Conservation (phyloP, 257 asterid species). For the Jacaranda mimosifolia region DNA sequence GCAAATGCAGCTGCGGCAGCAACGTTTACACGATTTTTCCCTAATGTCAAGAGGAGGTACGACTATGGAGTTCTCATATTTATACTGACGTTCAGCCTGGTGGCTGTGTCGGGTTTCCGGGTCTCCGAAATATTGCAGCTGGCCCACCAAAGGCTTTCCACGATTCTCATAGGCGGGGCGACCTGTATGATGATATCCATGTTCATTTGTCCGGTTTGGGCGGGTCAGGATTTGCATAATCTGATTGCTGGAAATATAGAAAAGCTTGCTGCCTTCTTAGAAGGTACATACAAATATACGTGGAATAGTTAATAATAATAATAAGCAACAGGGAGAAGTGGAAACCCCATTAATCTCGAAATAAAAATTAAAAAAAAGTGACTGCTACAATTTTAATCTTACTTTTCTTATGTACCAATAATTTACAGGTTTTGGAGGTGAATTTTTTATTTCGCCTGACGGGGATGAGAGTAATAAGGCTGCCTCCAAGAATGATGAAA, state of each 20-base stretch:
- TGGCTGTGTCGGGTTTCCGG: slow-evolving; percentile 80
- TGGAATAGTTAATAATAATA: neutral
- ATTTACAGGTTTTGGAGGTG: slow-evolving; percentile 59
- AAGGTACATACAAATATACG: slow-evolving; percentile 49
- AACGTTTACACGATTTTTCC: slow-evolving; percentile 73
- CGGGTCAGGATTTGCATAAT: slow-evolving; percentile 80
- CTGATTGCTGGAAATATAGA: slow-evolving; percentile 52
- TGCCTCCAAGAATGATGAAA: slow-evolving; percentile 37
- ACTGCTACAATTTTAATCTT: neutral
- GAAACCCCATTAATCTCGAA: neutral
- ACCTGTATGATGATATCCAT: slow-evolving; percentile 69
- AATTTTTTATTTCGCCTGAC: slow-evolving; percentile 28
- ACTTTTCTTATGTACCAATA: neutral
- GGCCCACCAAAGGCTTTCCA: slow-evolving; percentile 71
- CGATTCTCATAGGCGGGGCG: slow-evolving; percentile 67
- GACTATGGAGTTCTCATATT: slow-evolving; percentile 81
- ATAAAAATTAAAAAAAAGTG: neutral
- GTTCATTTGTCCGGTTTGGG: slow-evolving; percentile 80
- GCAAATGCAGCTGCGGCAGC: slow-evolving; percentile 58
- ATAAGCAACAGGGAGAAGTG: no score
- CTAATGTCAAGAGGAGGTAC: slow-evolving; percentile 64
- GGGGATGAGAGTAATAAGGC: slow-evolving; percentile 37
- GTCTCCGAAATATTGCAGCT: slow-evolving; percentile 55
- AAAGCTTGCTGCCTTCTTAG: slow-evolving; percentile 60
- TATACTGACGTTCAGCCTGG: slow-evolving; percentile 75